Evolutionary conservation across 805 yeast species (phyloP).

Genomic region (Komagataella pseudopastoris): DNA sequence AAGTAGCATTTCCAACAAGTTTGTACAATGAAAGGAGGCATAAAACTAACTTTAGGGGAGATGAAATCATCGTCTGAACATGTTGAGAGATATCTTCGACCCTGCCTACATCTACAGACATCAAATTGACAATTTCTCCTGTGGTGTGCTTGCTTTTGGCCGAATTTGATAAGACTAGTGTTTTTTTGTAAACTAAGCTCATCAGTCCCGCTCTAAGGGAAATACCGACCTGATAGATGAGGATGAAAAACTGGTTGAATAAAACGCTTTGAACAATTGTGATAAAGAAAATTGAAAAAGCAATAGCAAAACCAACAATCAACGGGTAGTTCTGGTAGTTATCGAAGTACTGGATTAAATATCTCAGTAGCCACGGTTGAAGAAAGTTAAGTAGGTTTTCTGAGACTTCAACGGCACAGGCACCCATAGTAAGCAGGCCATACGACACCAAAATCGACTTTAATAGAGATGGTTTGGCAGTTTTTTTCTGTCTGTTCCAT

Average conservation of each 20-base stretch:
- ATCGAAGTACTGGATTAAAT: conserved; percentile 32
- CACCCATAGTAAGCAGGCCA: conserved; percentile 20
- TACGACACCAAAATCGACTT: conserved; percentile 23
- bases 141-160: conserved; percentile 47
- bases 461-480: conserved; percentile 14
- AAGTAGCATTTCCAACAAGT: conserved; percentile 42
- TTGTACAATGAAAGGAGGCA: conserved; percentile 41
- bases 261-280: conserved; percentile 48
- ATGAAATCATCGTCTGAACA: conserved; percentile 40
- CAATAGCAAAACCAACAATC: conserved; percentile 48
- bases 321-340: conserved; percentile 25
- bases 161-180: conserved; percentile 53
- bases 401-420: conserved; percentile 21
- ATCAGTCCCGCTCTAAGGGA: conserved; percentile 52
- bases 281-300: conserved; percentile 47
- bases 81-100: conserved; percentile 46
- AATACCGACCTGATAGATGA: conserved; percentile 47
- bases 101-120: conserved; percentile 64
- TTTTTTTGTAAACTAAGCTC: conserved; percentile 57
- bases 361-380: conserved; percentile 44
- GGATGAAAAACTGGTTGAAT: conserved; percentile 55
- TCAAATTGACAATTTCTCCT: conserved; percentile 70
- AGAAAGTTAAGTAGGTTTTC: conserved; percentile 26
- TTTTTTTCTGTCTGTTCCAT: conserved; percentile 22
- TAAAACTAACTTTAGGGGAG: conserved; percentile 41